phyloP scores from a whole-genome alignment of 768 basidiomycete species.

The Trametes cubensis region DNA sequence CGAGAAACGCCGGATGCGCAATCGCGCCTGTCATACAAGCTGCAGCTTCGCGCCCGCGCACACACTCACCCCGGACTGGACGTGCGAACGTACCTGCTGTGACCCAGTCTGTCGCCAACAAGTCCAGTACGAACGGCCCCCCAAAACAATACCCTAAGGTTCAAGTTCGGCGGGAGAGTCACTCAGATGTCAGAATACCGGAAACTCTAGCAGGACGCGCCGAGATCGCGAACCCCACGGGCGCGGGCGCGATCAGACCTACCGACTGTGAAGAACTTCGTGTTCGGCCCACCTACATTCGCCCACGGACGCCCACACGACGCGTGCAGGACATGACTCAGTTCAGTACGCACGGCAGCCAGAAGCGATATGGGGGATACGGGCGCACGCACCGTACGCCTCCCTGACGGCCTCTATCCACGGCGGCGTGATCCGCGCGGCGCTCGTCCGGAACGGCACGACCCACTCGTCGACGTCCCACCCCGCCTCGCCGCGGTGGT shows the following conservation, averaged over 20 bases:
- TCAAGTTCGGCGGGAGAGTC: not conserved
- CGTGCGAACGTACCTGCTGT: constrained; percentile 44
- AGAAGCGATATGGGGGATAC: too few species aligned
- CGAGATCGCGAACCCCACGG: not conserved
- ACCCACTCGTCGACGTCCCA: constrained; percentile 22
- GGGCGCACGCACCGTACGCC: constrained; percentile 44
- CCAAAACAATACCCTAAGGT: constrained; percentile 60
- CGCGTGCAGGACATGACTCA: too few species aligned
- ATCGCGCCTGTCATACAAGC: constrained; percentile 47
- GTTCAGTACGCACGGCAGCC: too few species aligned
- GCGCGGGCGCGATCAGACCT: not conserved
- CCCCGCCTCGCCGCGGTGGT: constrained; percentile 39
- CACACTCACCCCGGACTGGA: not conserved
- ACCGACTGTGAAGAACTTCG: constrained; percentile 26
- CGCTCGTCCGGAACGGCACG: constrained; percentile 36
- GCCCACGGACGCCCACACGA: not conserved
- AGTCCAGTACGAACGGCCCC: constrained; percentile 52
- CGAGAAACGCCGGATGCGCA: constrained; percentile 56
- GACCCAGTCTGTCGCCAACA: constrained; percentile 48
- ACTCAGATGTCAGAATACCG: not conserved
- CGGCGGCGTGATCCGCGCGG: constrained; percentile 41
- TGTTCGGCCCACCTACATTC: constrained; percentile 27
- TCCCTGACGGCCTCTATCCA: constrained; percentile 57
- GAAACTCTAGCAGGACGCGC: not conserved
- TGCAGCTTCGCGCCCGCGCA: not conserved